Evolutionary conservation across 306 rosid species (phyloP).

Genomic region (Dryas drummondii): DNA sequence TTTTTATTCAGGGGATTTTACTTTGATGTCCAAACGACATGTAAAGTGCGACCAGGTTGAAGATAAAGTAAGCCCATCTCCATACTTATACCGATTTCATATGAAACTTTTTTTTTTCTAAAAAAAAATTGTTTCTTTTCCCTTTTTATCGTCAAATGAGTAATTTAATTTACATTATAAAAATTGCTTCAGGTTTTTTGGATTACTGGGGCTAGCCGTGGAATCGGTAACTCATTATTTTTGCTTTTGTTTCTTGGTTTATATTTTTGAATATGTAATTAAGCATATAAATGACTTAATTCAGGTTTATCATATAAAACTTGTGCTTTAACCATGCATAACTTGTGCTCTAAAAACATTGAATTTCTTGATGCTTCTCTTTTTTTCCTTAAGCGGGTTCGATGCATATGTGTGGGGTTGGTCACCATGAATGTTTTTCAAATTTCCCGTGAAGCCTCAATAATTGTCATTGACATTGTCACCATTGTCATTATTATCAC

Average conservation of each 20-base stretch:
- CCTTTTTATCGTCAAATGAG: neutral
- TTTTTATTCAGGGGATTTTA: constrained; percentile 62
- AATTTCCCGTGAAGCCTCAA: neutral
- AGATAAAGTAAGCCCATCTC: constrained; percentile 51
- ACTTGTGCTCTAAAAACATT: neutral
- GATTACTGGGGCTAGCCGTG: constrained; percentile 98
- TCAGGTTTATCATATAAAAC: neutral
- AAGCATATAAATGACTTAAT: neutral
- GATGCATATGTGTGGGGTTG: too few species aligned
- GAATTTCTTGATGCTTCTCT: neutral
- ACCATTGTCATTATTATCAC: neutral
- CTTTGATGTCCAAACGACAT: constrained; percentile 67
- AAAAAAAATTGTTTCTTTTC: neutral
- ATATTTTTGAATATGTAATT: neutral
- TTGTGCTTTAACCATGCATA: too few species aligned
- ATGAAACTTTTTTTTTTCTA: too few species aligned
- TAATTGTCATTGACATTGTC: neutral
- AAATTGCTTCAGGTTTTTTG: constrained; percentile 67
- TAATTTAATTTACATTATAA: neutral
- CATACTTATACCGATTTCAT: neutral
- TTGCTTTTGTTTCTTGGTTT: neutral
- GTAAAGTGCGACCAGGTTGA: constrained; percentile 68
- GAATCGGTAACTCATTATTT: constrained; percentile 60
- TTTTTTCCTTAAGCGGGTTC: neutral
- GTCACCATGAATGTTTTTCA: too few species aligned